Evolutionary conservation across 2,329 filamentous ascomycete species (phyloP), one percentile per base, ranked within the genome.

Genomic region (Exophiala dermatitidis): DNA sequence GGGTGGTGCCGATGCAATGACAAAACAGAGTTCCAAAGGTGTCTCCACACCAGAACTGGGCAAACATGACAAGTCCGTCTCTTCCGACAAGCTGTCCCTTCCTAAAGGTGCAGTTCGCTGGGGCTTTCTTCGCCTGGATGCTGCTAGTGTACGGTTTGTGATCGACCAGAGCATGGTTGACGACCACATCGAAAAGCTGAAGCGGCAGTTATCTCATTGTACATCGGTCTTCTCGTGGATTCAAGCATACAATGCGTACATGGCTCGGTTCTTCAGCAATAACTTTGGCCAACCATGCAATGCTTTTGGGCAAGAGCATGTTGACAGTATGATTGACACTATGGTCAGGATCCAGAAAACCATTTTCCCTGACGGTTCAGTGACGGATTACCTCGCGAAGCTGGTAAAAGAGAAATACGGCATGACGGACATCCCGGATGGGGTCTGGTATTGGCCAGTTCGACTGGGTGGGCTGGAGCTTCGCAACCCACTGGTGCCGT

Each of bases 131-230:
- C 70, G 70, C 37, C 70, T 86, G 2, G 77, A 82, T 32, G 67
- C 77, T 0, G 58, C 69, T 30, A 70, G 73, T 0, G 78, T 79
- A 5, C 72, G 72, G 5, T 85, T 84, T 61, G 68, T 78, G 46
- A 83, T 85, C 50, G 79, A 85, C 58, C 76, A 81, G 59, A 56
- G 60, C 0, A 74, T 80, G 67, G 79, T 86, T 0, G 76, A 83
- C 56, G 67, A 72, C 29, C 82, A 85, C 57, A 78, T 83, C 50
- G 64, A 71, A 1, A n/a, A n/a, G n/a, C n/a, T n/a, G n/a, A n/a
- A n/a, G 32, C 74, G 72, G 3, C 82, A 86, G 60, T 75, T 86
- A 3, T 69, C 71, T 4, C 71, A 75, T 29, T 77, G 76, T 54
- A 74, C 74, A 54, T 81, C 76, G 55, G 68, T 83, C 4, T 78